Conservation (phyloP, 257 asterid species). For the Hygrophila difformis region DNA sequence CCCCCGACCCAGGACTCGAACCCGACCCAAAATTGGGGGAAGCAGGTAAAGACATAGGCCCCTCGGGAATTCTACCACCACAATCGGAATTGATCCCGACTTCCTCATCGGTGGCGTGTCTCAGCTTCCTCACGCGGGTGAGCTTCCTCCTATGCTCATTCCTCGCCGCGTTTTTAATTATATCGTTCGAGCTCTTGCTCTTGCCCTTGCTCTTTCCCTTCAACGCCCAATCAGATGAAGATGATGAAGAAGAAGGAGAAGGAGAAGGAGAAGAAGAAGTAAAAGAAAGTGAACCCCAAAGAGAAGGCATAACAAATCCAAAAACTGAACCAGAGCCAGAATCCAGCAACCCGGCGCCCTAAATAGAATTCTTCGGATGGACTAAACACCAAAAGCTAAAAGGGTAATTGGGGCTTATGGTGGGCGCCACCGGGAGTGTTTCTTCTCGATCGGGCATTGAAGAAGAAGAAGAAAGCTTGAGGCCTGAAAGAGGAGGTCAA, state of each 20-base stretch:
- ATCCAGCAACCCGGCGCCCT: too few relatives aligned
- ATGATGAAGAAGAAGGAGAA: background rate
- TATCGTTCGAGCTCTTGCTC: constrained; percentile 38
- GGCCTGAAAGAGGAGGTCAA: constrained; percentile 1
- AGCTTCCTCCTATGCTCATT: constrained; percentile 28
- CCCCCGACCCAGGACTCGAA: constrained; percentile 17
- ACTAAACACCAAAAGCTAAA: background rate
- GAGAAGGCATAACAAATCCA: constrained; percentile 30
- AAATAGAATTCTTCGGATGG: background rate
- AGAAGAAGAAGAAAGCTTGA: too few relatives aligned
- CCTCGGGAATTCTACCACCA: constrained; percentile 9
- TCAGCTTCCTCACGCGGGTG: constrained; percentile 39
- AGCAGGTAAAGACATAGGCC: constrained; percentile 44
- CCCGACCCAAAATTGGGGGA: constrained; percentile 51
- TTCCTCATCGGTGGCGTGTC: constrained; percentile 51
- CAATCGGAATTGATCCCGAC: constrained; percentile 27
- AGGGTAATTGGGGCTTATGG: too few relatives aligned
- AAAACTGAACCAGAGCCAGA: background rate
- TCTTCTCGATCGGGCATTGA: constrained; percentile 4
- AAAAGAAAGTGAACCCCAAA: constrained; percentile 39
- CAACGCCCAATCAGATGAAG: constrained; percentile 28
- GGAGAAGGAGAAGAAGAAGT: too few relatives aligned
- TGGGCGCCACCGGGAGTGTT: constrained; percentile 7
- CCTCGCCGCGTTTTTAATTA: constrained; percentile 10
- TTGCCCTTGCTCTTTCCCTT: constrained; percentile 37